Evolutionary conservation across 768 basidiomycete genomes (phyloP), one percentile per base, ranked within the genome.

Genomic region (Dentipellis fragilis): DNA sequence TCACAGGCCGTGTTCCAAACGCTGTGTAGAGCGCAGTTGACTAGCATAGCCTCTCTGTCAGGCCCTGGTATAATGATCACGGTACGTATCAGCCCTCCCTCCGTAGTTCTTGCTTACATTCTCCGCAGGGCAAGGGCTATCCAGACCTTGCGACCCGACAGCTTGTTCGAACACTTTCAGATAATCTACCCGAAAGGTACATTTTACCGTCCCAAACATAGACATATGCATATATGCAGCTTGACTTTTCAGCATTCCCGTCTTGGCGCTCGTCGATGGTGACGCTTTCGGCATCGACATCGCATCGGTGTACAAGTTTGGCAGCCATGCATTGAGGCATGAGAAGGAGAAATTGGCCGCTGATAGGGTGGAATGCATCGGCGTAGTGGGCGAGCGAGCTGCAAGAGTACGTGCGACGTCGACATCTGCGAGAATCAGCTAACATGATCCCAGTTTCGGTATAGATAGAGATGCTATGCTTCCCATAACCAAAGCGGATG

Each of bases 211-310:
- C 47, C 35, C 23, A 29, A 36, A 10, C 12, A 16, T 23, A 21
- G 8, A n/a, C 14, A 23, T 29, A 23, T 29, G 29, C 29, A 29
- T 29, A 6, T 29, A 29, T 29, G 29, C 29, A 29, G 6, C 29
- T 6, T 29, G 29, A 6, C 29, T n/a, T 19, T 16, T 4, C 63
- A 96, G 94, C 6, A 73, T 89, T 37, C 89, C 89, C 0, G 77
- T 97, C 49, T 66, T 88, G 52, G 85, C 79, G 1, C 69, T 98
- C 37, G 87, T 98, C 6, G 96, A 99, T 64, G 86, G 80, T 0
- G 96, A 99, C 67, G 85, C 94, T 0, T 89, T 89, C 66, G 96
- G 96, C 1, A 67, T 98, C 45, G 92, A 95, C 58, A 97, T 99
- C 58, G 78, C 93, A 11, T 87, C 88, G 0, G 87, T 89, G 9